phyloP scores from a whole-genome alignment of 306 rosid genomes.

The Prunus mongolica region DNA sequence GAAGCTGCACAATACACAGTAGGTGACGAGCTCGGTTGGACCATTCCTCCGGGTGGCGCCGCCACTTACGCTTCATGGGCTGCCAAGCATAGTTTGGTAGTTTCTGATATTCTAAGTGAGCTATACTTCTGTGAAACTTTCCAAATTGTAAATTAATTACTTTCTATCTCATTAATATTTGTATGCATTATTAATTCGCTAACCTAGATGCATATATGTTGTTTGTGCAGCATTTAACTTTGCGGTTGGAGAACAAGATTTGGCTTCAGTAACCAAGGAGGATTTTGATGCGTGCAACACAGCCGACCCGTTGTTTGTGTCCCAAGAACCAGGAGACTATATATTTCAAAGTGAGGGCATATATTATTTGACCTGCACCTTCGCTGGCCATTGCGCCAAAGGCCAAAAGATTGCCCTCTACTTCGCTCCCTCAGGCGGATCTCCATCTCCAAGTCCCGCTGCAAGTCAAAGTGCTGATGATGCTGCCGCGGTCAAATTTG shows the following conservation, averaged over 20 bases:
- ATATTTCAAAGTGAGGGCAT: background rate
- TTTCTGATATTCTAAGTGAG: constrained; percentile 37
- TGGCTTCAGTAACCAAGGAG: constrained; percentile 6
- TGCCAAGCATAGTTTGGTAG: constrained; percentile 14
- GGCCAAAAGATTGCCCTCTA: constrained; percentile 51
- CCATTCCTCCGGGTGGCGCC: constrained; percentile 26
- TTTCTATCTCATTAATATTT: too few relatives aligned
- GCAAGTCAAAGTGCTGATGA: background rate
- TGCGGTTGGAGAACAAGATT: background rate
- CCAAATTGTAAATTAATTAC: too few relatives aligned
- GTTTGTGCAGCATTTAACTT: constrained; percentile 1
- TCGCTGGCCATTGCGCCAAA: constrained; percentile 31
- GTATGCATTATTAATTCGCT: too few relatives aligned
- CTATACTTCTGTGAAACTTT: background rate
- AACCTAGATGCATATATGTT: background rate
- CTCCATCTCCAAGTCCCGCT: constrained; percentile 5
- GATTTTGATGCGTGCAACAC: constrained; percentile 5
- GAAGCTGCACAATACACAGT: constrained; percentile 32
- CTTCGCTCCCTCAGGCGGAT: constrained; percentile 8
- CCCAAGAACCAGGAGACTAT: constrained; percentile 17
- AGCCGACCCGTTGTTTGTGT: background rate
- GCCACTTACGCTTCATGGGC: constrained; percentile 45
- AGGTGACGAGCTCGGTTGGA: constrained; percentile 41
- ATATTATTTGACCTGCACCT: constrained; percentile 31
- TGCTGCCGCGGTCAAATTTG: background rate